These are phyloP conservation scores for Tulasnella sp. DNA, from an alignment of 768 basidiomycete species.

Conservation along the genomic window DNA sequence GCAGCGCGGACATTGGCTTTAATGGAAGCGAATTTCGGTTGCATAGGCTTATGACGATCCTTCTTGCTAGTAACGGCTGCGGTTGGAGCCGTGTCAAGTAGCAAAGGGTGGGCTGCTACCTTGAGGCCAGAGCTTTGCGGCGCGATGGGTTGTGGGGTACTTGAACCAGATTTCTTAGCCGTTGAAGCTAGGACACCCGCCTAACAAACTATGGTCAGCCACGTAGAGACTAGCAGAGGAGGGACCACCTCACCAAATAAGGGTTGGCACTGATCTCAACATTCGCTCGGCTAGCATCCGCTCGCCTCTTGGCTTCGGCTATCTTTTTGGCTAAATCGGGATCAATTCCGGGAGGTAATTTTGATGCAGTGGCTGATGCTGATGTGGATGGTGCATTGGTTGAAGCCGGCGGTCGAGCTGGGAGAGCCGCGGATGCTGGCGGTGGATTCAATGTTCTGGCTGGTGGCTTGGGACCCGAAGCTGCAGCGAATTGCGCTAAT, in stretches of 20 bases:
- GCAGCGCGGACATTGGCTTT: conserved; percentile 83
- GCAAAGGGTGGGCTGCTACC: conserved; percentile 87
- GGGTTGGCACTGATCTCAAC: conserved; percentile 79
- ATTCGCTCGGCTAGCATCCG: conserved; percentile 79
- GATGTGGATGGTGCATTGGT: conserved; percentile 46
- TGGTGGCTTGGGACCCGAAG: conserved; percentile 36
- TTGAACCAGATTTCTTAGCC: conserved; percentile 52
- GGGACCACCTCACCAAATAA: conserved; percentile 67
- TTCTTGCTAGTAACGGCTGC: conserved; percentile 73
- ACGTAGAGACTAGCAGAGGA: not conserved
- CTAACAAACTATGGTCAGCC: conserved; percentile 37
- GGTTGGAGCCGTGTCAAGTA: conserved; percentile 67
- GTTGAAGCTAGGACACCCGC: conserved; percentile 59
- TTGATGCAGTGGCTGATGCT: conserved; percentile 49
- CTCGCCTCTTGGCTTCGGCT: conserved; percentile 83
- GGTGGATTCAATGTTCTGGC: conserved; percentile 36
- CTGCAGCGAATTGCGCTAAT: conserved; percentile 62
- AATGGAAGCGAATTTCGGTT: conserved; percentile 97
- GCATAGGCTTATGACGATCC: conserved; percentile 97
- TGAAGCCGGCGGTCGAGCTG: conserved; percentile 36
- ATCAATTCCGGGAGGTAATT: conserved; percentile 46
- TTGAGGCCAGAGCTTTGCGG: conserved; percentile 84
- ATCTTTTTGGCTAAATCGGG: conserved; percentile 46
- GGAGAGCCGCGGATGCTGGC: conserved; percentile 37
- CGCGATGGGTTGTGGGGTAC: conserved; percentile 54